Base-by-base conservation (phyloP, 2,329 filamentous ascomycete species). In the Cadophora luteo-olivacea region DNA sequence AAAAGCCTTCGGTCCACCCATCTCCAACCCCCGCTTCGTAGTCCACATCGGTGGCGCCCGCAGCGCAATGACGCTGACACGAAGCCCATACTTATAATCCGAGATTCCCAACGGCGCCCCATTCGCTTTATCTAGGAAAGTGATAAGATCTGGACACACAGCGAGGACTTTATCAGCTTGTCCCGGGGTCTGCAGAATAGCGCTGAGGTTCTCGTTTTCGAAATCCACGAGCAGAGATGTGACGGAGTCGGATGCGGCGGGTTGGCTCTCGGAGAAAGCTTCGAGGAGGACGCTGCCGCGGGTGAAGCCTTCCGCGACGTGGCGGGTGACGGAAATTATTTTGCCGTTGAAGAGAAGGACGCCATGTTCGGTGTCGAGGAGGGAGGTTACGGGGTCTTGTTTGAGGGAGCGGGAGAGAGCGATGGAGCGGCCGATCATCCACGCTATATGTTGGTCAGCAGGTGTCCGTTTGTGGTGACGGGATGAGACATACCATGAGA, bases 401-500 rank as follows among this genome's bases (percentile, higher is more conserved):
- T 77, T 77, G 9, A 72, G 64, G 32, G 71, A 73, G 38, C 75
- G 74, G 19, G 75, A 72, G 48, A 80, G 79, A 14, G 83, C 85
- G 32, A 90, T 87, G 7, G 85, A 86, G 4, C 88, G 82, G 0
- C 89, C 88, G 36, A 91, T 90, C 45, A 79, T 76, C 82, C 82
- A 84, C 41, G 76, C 75, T 75, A n/a, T 33, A 19, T 19, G 25
- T n/a, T 55, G 51, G 24, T 69, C 64, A 67, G 55, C 16, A 41
- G 12, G 16, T 12, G 8, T 6, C 6, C 12, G 38, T 12, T 11
- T 3, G 12, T n/a, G 38, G 38, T 41, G 8, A 8, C 3, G 38
- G 38, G 7, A 16, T 12, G 12, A 33, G 55, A 61, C 66, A 33
- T 67, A 75, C 74, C 75, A 58, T 75, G 73, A 32, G 75, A 77